Evolutionary conservation across 352 stramenopile genomes (phyloP), one percentile per base, ranked within the genome.

Genomic region (Globisporangium uncinulatum): DNA sequence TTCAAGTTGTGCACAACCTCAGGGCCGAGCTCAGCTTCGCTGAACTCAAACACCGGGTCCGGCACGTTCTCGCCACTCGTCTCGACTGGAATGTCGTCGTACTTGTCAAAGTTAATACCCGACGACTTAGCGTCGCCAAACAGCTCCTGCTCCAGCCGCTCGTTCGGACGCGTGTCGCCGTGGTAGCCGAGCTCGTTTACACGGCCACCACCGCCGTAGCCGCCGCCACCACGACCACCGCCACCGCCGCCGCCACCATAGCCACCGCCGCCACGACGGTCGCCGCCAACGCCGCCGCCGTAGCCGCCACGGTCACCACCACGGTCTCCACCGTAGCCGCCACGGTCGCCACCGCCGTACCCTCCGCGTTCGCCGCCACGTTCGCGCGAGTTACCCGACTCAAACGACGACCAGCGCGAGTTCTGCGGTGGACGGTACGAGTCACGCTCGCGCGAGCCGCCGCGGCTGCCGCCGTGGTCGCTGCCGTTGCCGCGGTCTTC

Each of bases 21-120:
- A 7, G 96, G 83, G 48, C 93, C 92, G 17, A 99, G 84, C 43
- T 92, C 78, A 17, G 95, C 92, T 14, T 79, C 67, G 5, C 76
- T 74, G 72, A 98, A 99, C 43, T 84, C 72, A 3, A 84, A 81
- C 42, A 98, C 94, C 2, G 93, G 90, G 36, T 97, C 87, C 36
- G 96, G 96, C 41, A 97, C 76, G 59, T 98, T 92, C 55, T 96
- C 86, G 59, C 95, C 95, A 62, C 79, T 96, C 49, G 93, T 97
- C 69, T 99, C 95, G 11, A 99, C 94, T n/a, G 94, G 95, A 51
- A 99, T 99, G 52, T 98, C 95, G 67, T 99, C 95, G 70, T 99
- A 99, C 61, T 96, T 98, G 81, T 98, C 96, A 75, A 99, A 99
- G 81, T 99, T 98, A 69, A 99, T 99, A 42, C 96, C 96, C 19